Evolutionary conservation across 768 basidiomycete genomes (phyloP).

Genomic region (Russula lepida): DNA sequence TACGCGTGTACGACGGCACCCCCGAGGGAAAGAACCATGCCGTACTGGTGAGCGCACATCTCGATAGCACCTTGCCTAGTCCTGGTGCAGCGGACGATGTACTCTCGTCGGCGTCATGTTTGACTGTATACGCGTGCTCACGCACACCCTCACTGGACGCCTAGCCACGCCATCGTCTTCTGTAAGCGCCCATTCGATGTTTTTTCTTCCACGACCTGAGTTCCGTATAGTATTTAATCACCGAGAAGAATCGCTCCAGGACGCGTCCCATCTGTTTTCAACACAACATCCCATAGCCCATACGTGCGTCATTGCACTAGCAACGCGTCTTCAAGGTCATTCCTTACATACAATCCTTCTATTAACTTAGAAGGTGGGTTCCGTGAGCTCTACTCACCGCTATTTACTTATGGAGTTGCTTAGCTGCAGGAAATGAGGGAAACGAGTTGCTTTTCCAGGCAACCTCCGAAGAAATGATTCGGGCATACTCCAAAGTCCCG

Average conservation of each 20-base stretch:
- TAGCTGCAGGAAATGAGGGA: slow-evolving; percentile 81
- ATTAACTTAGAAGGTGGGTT: slow-evolving; percentile 82
- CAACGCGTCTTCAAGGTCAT: background rate
- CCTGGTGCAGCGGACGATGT: slow-evolving; percentile 89
- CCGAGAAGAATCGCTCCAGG: slow-evolving; percentile 91
- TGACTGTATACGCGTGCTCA: slow-evolving; percentile 73
- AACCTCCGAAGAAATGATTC: slow-evolving; percentile 90
- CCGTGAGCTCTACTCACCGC: background rate
- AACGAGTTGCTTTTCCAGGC: slow-evolving; percentile 93
- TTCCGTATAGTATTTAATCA: slow-evolving; percentile 77
- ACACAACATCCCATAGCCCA: slow-evolving; percentile 74
- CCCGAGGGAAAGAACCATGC: slow-evolving; percentile 68
- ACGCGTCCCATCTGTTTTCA: slow-evolving; percentile 87
- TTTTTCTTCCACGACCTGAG: background rate
- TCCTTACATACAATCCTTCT: background rate
- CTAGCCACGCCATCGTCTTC: slow-evolving; percentile 73
- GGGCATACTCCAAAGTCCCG: slow-evolving; percentile 80
- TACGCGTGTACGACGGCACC: slow-evolving; percentile 78
- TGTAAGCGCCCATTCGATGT: slow-evolving; percentile 38
- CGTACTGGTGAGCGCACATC: slow-evolving; percentile 79
- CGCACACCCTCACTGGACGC: slow-evolving; percentile 60
- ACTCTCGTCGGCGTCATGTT: slow-evolving; percentile 83
- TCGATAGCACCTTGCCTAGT: slow-evolving; percentile 84
- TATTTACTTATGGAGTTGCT: slow-evolving; percentile 2
- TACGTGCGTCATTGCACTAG: slow-evolving; percentile 42